These are phyloP conservation scores for Beta corolliflora DNA, from an alignment of 179 eudicot species.

Conservation along the genomic window DNA sequence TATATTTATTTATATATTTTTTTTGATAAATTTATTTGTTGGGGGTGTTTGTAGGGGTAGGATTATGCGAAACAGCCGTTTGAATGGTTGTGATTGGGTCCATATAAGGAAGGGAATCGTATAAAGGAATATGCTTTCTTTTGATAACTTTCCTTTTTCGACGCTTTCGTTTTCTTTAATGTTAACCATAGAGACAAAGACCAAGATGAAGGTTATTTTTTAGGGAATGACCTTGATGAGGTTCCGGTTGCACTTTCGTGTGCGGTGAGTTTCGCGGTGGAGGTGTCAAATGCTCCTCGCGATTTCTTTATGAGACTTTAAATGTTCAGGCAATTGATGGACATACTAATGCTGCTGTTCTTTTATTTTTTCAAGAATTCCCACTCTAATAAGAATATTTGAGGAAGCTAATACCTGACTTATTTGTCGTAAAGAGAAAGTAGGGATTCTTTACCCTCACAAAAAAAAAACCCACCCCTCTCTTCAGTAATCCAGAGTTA, in stretches of 20 bases:
- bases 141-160: not conserved
- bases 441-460: not conserved
- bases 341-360: not conserved
- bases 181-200: not conserved
- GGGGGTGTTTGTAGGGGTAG: too few relatives aligned
- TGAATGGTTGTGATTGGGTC: not conserved
- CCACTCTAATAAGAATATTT: not conserved
- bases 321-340: not conserved
- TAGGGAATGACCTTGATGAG: too few relatives aligned
- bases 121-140: conserved; percentile 9
- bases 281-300: not conserved
- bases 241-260: not conserved
- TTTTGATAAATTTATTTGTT: not conserved
- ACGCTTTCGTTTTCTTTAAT: not conserved
- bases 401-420: not conserved
- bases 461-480: too few relatives aligned
- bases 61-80: too few relatives aligned
- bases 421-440: not conserved
- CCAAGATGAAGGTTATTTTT: not conserved
- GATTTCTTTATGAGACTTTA: not conserved
- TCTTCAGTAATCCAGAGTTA: not conserved
- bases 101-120: conserved; percentile 1
- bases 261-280: not conserved
- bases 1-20: too few relatives aligned
- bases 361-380: not conserved